Percentiles rank a stretch among this genome's conserved stretches.
These are phyloP conservation scores for Chaetomiaceae sp. DNA, from an alignment of 2,329 filamentous ascomycete species.

Conservation along the genomic window DNA sequence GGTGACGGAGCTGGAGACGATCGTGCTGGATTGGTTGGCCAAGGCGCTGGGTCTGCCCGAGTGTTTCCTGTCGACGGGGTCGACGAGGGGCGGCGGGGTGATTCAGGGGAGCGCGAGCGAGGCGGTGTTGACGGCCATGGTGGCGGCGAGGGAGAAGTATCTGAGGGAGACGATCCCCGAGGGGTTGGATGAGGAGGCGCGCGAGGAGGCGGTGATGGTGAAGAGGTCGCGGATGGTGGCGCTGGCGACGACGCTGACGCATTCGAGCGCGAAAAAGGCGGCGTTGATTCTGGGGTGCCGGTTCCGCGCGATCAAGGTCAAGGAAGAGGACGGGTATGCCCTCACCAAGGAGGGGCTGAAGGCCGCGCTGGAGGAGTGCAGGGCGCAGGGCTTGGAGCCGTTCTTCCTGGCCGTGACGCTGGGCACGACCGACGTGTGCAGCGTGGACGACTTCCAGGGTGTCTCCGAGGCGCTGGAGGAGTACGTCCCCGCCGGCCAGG, in stretches of 20 bases:
- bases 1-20: constrained; percentile 87
- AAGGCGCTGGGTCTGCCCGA: constrained; percentile 68
- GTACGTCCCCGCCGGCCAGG: constrained; percentile 25
- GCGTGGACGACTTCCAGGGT: constrained; percentile 73
- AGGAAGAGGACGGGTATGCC: constrained; percentile 59
- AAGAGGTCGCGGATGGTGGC: constrained; percentile 71
- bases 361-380: constrained; percentile 59
- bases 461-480: constrained; percentile 52
- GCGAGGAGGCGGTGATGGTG: constrained; percentile 65
- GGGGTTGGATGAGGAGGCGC: constrained; percentile 48
- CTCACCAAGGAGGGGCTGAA: constrained; percentile 64
- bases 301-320: constrained; percentile 64
- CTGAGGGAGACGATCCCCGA: constrained; percentile 56
- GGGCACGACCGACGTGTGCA: constrained; percentile 84
- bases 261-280: constrained; percentile 83
- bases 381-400: constrained; percentile 67
- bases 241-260: constrained; percentile 71
- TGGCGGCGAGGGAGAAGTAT: constrained; percentile 79
- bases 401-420: constrained; percentile 83
- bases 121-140: constrained; percentile 79
- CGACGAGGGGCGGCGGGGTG: constrained; percentile 77
- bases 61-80: constrained; percentile 67
- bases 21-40: constrained; percentile 89
- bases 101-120: constrained; percentile 90
- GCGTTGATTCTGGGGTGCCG: constrained; percentile 82